Conservation (phyloP, 305 asterid genomes). For the Stenogyne calaminthoides region DNA sequence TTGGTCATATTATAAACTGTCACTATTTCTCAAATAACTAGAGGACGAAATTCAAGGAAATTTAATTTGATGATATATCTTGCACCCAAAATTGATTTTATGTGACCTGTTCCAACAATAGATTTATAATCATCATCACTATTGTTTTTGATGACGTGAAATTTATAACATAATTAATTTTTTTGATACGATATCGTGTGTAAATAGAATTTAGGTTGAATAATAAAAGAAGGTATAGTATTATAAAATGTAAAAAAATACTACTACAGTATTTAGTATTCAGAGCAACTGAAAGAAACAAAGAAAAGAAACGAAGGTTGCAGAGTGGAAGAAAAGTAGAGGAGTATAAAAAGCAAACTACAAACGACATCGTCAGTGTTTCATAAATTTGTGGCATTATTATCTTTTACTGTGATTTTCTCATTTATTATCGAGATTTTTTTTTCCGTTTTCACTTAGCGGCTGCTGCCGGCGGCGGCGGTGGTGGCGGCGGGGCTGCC, state of each 20-base stretch:
- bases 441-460: conserved; percentile 12
- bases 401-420: neutral
- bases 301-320: conserved; percentile 18
- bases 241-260: neutral
- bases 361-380: conserved; percentile 1
- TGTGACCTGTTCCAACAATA: neutral
- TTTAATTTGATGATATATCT: neutral
- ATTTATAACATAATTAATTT: neutral
- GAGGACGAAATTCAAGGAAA: neutral
- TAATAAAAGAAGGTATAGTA: too few relatives aligned
- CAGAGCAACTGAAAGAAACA: neutral
- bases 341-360: conserved; percentile 14
- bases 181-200: too few relatives aligned
- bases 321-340: conserved; percentile 18
- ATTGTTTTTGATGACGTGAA: too few relatives aligned
- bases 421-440: neutral
- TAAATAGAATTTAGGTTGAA: too few relatives aligned
- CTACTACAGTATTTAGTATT: neutral
- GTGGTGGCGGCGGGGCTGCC: conserved; percentile 43
- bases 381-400: conserved; percentile 15
- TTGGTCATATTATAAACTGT: neutral
- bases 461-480: conserved; percentile 35
- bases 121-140: neutral
- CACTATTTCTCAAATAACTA: neutral
- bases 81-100: too few relatives aligned